A percentile compares a stretch with the other conserved stretches of the same genome.
phyloP scores from a whole-genome alignment of 805 yeast species.

The Lipomyces sp. region DNA sequence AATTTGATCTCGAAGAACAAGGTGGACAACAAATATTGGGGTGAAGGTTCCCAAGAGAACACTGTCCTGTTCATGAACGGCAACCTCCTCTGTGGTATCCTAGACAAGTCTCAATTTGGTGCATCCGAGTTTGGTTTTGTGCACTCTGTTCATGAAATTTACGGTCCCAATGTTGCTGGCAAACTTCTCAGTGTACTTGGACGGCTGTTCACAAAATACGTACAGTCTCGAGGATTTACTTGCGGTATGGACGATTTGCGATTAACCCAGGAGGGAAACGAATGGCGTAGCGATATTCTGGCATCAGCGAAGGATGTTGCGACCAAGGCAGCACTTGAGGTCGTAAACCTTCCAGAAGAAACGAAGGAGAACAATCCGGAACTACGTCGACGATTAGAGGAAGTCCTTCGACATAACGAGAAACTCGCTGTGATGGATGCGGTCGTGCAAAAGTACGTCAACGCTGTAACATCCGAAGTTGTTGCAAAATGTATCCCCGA shows the following conservation, averaged over 20 bases:
- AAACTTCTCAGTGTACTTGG: constrained; percentile 90
- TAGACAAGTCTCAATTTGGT: constrained; percentile 98
- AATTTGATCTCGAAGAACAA: constrained; percentile 84
- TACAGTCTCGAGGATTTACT: constrained; percentile 89
- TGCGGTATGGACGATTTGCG: constrained; percentile 99
- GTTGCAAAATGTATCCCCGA: constrained; percentile 93
- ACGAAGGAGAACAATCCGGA: constrained; percentile 66
- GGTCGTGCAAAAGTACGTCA: constrained; percentile 89
- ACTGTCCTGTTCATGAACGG: constrained; percentile 86
- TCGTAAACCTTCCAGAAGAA: constrained; percentile 71
- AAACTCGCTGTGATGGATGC: constrained; percentile 95
- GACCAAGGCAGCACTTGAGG: constrained; percentile 91
- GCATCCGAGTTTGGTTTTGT: constrained; percentile 96
- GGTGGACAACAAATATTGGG: constrained; percentile 95
- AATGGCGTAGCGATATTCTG: constrained; percentile 84
- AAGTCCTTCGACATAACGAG: constrained; percentile 89
- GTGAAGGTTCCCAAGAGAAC: constrained; percentile 79
- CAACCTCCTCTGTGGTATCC: constrained; percentile 85
- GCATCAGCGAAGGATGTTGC: constrained; percentile 80
- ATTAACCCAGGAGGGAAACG: constrained; percentile 85
- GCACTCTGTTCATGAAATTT: constrained; percentile 93
- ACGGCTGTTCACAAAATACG: constrained; percentile 90
- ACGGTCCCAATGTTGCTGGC: constrained; percentile 90
- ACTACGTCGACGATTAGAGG: constrained; percentile 85
- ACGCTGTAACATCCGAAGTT: constrained; percentile 90